Evolutionary conservation across 2,329 filamentous ascomycete species (phyloP).

Genomic region (Xylariaceae sp.): DNA sequence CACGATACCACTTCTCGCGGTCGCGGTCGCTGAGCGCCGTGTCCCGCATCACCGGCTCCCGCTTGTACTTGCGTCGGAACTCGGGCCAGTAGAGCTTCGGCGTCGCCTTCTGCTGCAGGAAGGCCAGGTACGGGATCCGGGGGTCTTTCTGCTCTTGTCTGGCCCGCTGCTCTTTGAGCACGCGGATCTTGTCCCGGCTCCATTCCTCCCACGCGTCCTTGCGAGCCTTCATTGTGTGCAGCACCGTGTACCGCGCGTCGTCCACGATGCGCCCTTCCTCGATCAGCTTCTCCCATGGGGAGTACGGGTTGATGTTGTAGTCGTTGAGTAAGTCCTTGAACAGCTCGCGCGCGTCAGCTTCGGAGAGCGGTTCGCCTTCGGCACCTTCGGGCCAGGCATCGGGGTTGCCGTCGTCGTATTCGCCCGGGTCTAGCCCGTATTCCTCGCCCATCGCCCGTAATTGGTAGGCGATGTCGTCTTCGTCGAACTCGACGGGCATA

Average conservation of each 20-base stretch:
- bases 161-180: slow-evolving; percentile 71
- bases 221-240: slow-evolving; percentile 78
- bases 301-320: slow-evolving; percentile 80
- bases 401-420: slow-evolving; percentile 69
- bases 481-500: slow-evolving; percentile 76
- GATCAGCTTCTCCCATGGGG: slow-evolving; percentile 86
- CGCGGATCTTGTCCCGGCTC: slow-evolving; percentile 75
- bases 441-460: slow-evolving; percentile 85
- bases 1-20: slow-evolving; percentile 77
- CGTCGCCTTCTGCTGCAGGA: slow-evolving; percentile 80
- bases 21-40: slow-evolving; percentile 72
- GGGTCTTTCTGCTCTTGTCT: slow-evolving; percentile 82
- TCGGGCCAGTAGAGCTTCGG: slow-evolving; percentile 97
- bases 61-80: slow-evolving; percentile 88
- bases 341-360: slow-evolving; percentile 74
- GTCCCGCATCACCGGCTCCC: slow-evolving; percentile 79
- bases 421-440: slow-evolving; percentile 76
- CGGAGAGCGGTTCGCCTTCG: slow-evolving; percentile 70
- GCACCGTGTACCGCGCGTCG: slow-evolving; percentile 82
- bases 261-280: slow-evolving; percentile 81
- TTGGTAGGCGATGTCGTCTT: slow-evolving; percentile 93
- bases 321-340: slow-evolving; percentile 90
- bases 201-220: slow-evolving; percentile 84
- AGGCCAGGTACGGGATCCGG: slow-evolving; percentile 76
- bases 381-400: slow-evolving; percentile 70